These are phyloP conservation scores for Aureobasidium uvarum DNA, from an alignment of 2,329 filamentous ascomycete species.

Conservation along the genomic window DNA sequence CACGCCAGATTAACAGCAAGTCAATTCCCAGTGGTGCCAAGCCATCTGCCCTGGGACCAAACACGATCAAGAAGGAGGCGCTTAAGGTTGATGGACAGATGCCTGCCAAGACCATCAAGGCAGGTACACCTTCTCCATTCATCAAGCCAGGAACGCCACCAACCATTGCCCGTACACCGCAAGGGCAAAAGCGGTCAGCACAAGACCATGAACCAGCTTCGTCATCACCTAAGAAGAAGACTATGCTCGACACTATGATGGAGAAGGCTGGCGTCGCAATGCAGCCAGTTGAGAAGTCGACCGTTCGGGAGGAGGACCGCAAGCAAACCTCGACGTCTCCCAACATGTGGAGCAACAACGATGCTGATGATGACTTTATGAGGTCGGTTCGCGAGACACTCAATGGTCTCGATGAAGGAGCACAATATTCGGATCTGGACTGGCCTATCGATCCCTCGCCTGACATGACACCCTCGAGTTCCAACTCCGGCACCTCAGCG, in stretches of 20 bases:
- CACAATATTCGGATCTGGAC: constrained; percentile 28
- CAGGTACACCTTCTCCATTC: constrained; percentile 32
- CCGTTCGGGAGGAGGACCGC: constrained; percentile 15
- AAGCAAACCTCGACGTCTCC: constrained; percentile 33
- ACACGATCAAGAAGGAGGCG: constrained; percentile 29
- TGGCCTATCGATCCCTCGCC: constrained; percentile 33
- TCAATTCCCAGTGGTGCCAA: constrained; percentile 26
- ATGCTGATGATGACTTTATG: constrained; percentile 23
- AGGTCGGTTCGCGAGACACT: constrained; percentile 31
- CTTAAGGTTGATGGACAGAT: constrained; percentile 37
- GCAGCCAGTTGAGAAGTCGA: constrained; percentile 31
- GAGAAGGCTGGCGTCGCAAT: constrained; percentile 28
- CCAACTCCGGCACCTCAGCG: constrained; percentile 36
- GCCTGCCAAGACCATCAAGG: constrained; percentile 34
- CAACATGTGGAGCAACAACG: background rate
- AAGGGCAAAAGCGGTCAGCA: constrained; percentile 28
- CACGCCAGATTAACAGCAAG: constrained; percentile 34
- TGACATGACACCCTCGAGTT: constrained; percentile 31
- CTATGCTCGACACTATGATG: constrained; percentile 33
- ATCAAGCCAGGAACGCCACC: constrained; percentile 30
- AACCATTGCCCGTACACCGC: constrained; percentile 27
- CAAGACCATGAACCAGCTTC: constrained; percentile 31
- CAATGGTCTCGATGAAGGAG: constrained; percentile 30
- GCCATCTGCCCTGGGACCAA: constrained; percentile 32
- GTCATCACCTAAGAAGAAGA: constrained; percentile 32